Base-by-base conservation (phyloP, 2,329 filamentous ascomycete species). In the Penicillium paneum region DNA sequence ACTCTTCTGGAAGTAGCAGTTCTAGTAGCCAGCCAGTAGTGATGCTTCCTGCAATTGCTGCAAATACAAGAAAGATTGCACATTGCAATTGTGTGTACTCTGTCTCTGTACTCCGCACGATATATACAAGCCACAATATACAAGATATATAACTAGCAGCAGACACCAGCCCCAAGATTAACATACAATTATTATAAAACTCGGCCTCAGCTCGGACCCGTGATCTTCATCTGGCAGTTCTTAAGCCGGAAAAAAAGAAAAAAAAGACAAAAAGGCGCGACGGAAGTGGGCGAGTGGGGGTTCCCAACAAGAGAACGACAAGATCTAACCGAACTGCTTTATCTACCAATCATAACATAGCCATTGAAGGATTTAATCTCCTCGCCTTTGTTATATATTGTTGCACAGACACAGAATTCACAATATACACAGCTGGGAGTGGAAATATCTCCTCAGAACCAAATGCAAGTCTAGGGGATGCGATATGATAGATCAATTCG, bases 401-500 rank as follows among this genome's bases (percentile, higher is more conserved):
- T 31, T 19, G 12, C 19, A 31, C 40, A 13, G 39, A 44, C 17
- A 21, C 26, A 12, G 3, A 24, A 13, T 21, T 21, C 5, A 17
- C 11, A 12, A 19, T n/a, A 12, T 10, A 35, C 10, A n/a, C 7
- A 45, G 47, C 26, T 51, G 42, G 48, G 15, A n/a, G 38, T 53
- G 39, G 19, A 49, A 54, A 38, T 49, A 38, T 31, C 45, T 31
- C 44, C 45, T 43, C 17, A 17, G 15, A 8, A 24, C 7, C 19
- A 12, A 31, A 13, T 21, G 32, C 38, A 28, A 42, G 32, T 17
- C 24, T 12, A 15, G 31, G 12, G 31, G 26, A n/a, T 13, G 19
- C 15, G 19, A 47, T 41, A 15, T 49, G 51, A 49, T 49, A 32
- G 31, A 54, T 54, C 39, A 17, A 38, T 19, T 34, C 41, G 6